These are phyloP conservation scores for Dioszegia crocea DNA, from an alignment of 768 basidiomycete species.

Conservation along the genomic window DNA sequence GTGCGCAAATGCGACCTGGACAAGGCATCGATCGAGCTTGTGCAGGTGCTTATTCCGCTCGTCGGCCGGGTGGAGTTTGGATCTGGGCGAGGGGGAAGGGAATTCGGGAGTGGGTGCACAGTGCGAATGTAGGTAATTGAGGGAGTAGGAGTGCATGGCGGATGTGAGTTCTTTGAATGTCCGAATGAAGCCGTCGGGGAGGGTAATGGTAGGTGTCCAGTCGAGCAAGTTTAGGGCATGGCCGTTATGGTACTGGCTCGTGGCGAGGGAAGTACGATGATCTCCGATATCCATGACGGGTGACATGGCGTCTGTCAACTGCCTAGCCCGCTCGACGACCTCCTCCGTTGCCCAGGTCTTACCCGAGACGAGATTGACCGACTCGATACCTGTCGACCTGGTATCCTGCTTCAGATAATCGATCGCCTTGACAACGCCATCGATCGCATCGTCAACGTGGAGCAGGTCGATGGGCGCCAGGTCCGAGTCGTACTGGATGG, in stretches of 20 bases:
- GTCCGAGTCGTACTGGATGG: constrained; percentile 42
- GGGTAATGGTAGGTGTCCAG: constrained; percentile 29
- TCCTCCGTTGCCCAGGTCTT: constrained; percentile 24
- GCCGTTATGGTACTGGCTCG: constrained; percentile 9
- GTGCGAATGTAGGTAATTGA: constrained; percentile 19
- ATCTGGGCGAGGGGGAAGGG: not conserved
- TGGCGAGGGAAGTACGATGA: constrained; percentile 9
- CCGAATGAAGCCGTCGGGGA: constrained; percentile 35
- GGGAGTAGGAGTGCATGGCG: constrained; percentile 27
- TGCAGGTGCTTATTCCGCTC: constrained; percentile 35
- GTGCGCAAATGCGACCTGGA: constrained; percentile 42
- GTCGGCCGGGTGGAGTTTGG: constrained; percentile 14
- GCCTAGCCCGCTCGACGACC: constrained; percentile 37
- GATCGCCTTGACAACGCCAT: constrained; percentile 35
- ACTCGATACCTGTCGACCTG: not conserved
- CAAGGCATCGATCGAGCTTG: constrained; percentile 42
- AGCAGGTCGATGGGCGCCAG: constrained; percentile 33
- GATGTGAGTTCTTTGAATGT: constrained; percentile 25
- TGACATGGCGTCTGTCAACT: constrained; percentile 34
- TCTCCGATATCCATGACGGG: constrained; percentile 36
- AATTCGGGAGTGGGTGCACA: constrained; percentile 28
- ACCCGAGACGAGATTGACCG: constrained; percentile 41
- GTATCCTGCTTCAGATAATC: constrained; percentile 4
- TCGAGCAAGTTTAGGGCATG: constrained; percentile 23
- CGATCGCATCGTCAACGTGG: constrained; percentile 43